Conservation (phyloP, 441 rosid genomes). For the Aleurites moluccanus region DNA sequence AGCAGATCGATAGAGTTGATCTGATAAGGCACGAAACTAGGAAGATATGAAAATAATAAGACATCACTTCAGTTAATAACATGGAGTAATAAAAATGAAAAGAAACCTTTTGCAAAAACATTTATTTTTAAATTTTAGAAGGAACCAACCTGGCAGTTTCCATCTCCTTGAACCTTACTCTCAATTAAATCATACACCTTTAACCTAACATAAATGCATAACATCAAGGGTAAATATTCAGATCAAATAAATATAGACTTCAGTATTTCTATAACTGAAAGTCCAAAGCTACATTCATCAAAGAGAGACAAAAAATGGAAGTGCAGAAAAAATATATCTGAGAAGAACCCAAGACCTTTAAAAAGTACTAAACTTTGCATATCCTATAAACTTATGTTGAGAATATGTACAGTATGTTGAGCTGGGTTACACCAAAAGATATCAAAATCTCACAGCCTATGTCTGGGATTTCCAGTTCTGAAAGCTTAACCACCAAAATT, state of each 20-base stretch:
- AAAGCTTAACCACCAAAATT: not conserved
- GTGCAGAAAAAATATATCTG: not conserved
- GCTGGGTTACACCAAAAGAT: not conserved
- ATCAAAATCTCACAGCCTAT: not conserved
- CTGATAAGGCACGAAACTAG: conserved; percentile 91
- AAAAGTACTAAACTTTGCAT: not conserved
- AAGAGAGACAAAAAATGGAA: not conserved
- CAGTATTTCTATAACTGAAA: not conserved
- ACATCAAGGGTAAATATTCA: not conserved
- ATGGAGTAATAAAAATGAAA: not conserved
- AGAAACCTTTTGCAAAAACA: not conserved
- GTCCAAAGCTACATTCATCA: not conserved
- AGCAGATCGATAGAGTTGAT: conserved; percentile 84
- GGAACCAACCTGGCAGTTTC: conserved; percentile 90
- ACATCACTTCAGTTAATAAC: conserved; percentile 19
- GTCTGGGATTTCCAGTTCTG: not conserved
- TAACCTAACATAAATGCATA: conserved; percentile 41
- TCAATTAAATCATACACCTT: conserved; percentile 71
- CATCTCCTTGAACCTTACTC: conserved; percentile 86
- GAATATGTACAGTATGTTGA: not conserved
- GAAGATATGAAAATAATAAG: conserved; percentile 29
- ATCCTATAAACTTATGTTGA: not conserved
- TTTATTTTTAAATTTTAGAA: conserved; percentile 2
- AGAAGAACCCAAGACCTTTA: not conserved
- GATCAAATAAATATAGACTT: conserved; percentile 1